Evolutionary conservation across 148 eudicot genomes (phyloP).

Genomic region (Salicornia ramosissima): DNA sequence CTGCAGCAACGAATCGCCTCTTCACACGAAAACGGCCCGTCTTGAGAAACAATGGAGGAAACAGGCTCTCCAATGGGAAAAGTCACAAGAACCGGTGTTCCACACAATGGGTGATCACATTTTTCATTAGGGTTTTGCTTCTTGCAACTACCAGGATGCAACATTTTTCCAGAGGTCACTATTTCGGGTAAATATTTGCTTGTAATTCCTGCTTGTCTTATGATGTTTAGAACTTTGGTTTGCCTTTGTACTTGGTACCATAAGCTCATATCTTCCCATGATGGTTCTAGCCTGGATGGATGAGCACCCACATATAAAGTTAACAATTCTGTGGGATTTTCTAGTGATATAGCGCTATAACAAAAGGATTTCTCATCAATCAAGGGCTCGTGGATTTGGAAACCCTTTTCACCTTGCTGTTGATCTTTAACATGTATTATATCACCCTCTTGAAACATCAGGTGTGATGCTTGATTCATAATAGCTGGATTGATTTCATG

Average conservation of each 20-base stretch:
- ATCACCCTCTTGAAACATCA: slow-evolving; percentile 58
- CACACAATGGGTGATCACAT: slow-evolving; percentile 76
- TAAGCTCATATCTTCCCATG: slow-evolving; percentile 79
- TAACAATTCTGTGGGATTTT: slow-evolving; percentile 36
- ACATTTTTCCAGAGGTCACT: slow-evolving; percentile 60
- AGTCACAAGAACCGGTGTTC: slow-evolving; percentile 64
- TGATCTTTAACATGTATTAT: slow-evolving; percentile 53
- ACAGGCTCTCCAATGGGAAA: slow-evolving; percentile 63
- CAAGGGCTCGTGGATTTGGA: slow-evolving; percentile 48
- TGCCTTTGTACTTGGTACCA: slow-evolving; percentile 93
- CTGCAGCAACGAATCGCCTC: slow-evolving; percentile 67
- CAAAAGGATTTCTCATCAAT: slow-evolving; percentile 40
- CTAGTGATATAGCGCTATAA: slow-evolving; percentile 44
- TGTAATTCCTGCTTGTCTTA: slow-evolving; percentile 51
- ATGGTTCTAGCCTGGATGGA: slow-evolving; percentile 68
- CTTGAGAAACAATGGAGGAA: slow-evolving; percentile 40
- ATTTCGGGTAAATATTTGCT: slow-evolving; percentile 62
- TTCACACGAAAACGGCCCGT: slow-evolving; percentile 53
- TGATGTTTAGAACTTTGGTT: slow-evolving; percentile 61
- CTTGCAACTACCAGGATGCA: slow-evolving; percentile 58
- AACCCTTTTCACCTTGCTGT: slow-evolving; percentile 39
- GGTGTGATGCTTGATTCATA: slow-evolving; percentile 35
- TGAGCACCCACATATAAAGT: slow-evolving; percentile 65
- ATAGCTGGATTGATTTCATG: slow-evolving; percentile 30
- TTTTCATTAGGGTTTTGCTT: slow-evolving; percentile 52